These are phyloP conservation scores for Gaultheria prostrata DNA, from an alignment of 148 eudicot species.

Conservation along the genomic window DNA sequence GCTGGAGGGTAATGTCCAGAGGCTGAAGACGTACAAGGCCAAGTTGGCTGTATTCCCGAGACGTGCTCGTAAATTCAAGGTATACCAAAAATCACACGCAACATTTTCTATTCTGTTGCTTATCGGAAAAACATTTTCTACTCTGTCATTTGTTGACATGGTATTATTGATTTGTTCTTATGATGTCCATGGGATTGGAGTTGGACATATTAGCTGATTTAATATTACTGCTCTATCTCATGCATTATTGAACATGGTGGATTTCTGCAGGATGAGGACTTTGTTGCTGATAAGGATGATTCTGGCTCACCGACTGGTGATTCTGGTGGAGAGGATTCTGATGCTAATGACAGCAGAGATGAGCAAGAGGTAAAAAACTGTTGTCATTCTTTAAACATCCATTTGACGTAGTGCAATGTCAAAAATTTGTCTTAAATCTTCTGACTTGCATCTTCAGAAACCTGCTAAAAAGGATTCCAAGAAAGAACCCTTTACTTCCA, in stretches of 20 bases:
- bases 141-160: not conserved
- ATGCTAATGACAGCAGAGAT: slow-evolving; percentile 65
- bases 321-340: slow-evolving; percentile 73
- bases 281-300: slow-evolving; percentile 73
- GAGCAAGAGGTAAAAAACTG: slow-evolving; percentile 53
- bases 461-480: slow-evolving; percentile 68
- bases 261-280: slow-evolving; percentile 77
- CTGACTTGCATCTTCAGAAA: slow-evolving; percentile 43
- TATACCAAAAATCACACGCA: not conserved
- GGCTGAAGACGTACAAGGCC: slow-evolving; percentile 80
- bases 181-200: not conserved
- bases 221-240: not conserved
- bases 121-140: too few relatives aligned
- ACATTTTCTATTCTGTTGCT: not conserved
- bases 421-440: not conserved
- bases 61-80: slow-evolving; percentile 35
- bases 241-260: slow-evolving; percentile 13
- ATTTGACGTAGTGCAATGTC: not conserved
- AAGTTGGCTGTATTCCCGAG: slow-evolving; percentile 84
- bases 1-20: slow-evolving; percentile 64
- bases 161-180: not conserved
- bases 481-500: slow-evolving; percentile 52
- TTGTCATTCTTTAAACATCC: not conserved
- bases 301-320: slow-evolving; percentile 91
- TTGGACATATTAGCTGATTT: not conserved